A percentile compares a stretch with the other conserved stretches of the same genome.
phyloP scores from a whole-genome alignment of 2,329 filamentous ascomycete species.

The Exophiala sp. region DNA sequence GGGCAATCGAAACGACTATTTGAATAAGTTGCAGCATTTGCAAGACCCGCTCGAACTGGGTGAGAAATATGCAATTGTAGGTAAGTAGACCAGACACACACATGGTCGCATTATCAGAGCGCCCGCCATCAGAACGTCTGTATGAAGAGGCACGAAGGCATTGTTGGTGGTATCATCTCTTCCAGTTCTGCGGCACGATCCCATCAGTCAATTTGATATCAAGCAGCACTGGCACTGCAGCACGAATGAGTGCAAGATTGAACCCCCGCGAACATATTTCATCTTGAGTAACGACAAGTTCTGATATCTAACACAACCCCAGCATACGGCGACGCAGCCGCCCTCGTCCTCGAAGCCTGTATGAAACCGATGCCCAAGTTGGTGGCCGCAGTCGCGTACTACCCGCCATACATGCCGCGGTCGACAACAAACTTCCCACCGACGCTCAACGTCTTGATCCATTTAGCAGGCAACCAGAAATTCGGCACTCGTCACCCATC shows the following conservation, averaged over 20 bases:
- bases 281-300: background rate
- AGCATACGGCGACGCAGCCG: conserved; percentile 60
- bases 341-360: conserved; percentile 53
- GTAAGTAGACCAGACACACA: no score
- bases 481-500: conserved; percentile 31
- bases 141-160: no score
- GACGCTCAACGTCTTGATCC: conserved; percentile 48
- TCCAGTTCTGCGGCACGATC: no score
- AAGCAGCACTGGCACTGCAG: no score
- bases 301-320: background rate
- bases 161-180: no score
- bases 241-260: background rate
- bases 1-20: conserved; percentile 47
- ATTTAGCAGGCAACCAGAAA: conserved; percentile 48
- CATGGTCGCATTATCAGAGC: no score
- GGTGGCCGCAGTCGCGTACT: conserved; percentile 57
- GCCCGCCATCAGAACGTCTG: no score
- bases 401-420: conserved; percentile 54
- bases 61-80: conserved; percentile 59
- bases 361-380: conserved; percentile 53
- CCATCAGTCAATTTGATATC: no score
- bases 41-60: conserved; percentile 51
- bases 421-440: conserved; percentile 36
- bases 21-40: conserved; percentile 46
- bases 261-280: no score